Percentiles rank a stretch among this genome's conserved stretches.
phyloP scores from a whole-genome alignment of 1,284 basidiomycete species.

The Cutaneotrichosporon daszewskae region DNA sequence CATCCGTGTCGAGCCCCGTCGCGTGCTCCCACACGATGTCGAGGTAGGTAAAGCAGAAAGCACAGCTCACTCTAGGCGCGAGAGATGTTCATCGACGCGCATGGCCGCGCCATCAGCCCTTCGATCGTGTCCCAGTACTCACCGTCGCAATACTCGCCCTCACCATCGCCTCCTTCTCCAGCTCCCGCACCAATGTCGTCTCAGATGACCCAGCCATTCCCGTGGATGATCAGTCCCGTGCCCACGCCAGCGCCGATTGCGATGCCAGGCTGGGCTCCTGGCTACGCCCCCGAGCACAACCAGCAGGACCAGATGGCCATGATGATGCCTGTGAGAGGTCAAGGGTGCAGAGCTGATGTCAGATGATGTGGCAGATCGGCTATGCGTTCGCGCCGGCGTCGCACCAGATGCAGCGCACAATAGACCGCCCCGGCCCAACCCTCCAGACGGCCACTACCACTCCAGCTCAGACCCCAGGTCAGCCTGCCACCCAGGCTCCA shows the following conservation, averaged over 20 bases:
- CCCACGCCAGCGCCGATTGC: neutral
- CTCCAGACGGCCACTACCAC: too few species aligned
- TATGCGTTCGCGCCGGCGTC: too few species aligned
- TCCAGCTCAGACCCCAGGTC: neutral
- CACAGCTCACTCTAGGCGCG: constrained; percentile 1
- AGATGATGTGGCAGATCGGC: constrained; percentile 6
- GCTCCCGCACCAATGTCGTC: too few species aligned
- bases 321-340: constrained; percentile 8
- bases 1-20: constrained; percentile 26
- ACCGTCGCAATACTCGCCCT: too few species aligned
- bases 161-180: neutral
- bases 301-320: neutral
- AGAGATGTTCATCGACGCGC: constrained; percentile 28
- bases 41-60: constrained; percentile 17
- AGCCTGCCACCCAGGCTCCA: neutral
- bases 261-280: too few species aligned
- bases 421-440: too few species aligned
- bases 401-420: too few species aligned
- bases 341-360: neutral
- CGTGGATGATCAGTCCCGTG: neutral
- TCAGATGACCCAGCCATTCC: neutral
- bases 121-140: constrained; percentile 28
- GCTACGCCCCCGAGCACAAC: neutral
- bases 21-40: constrained; percentile 28
- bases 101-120: constrained; percentile 26